Evolutionary conservation across 2,329 filamentous ascomycete species (phyloP), one percentile per base, ranked within the genome.

Genomic region (Parascedosporium putredinis): DNA sequence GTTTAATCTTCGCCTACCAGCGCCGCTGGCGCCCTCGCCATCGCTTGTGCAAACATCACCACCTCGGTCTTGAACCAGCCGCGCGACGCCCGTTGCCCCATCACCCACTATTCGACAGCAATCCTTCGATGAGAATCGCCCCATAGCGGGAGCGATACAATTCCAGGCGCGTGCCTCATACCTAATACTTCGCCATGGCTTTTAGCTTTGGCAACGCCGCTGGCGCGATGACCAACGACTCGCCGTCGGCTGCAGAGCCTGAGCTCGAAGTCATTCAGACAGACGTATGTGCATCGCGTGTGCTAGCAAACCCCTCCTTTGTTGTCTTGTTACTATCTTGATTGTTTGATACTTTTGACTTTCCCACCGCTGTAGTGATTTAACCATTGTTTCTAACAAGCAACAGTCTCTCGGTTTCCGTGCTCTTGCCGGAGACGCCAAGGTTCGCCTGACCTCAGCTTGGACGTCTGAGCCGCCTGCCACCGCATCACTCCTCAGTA

Each of bases 201-300:
- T 86, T 86, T 65, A 72, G 74, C 63, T 83, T 83, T 63, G 69
- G 65, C 54, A 75, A 66, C 58, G 64, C 72, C 50, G 67, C 64
- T 50, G 70, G 67, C 56, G 64, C 64, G 62, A 64, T 69, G 62
- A 63, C 67, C 54, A 68, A 67, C 52, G 63, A 59, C 53, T 58
- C 68, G 52, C 59, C 63, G 48, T 68, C 64, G 52, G 63, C 64
- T 53, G 71, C 66, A 62, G 86, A 85, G 38, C 73, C 79, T 46
- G 81, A 88, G 60, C 73, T 95, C 50, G 74, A 82, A 56, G 83
- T 89, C 56, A 85, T 95, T 57, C 79, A 84, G 64, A 91, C 89
- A 56, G 88, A 95, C 74, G 86, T 88, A 69, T 56, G 67, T 60
- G n/a, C 31, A 27, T 29, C 24, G 33, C 14, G 14, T 20, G 20